Base-by-base conservation (phyloP, 495 filamentous ascomycete species). In the Penicillium tannophilum region DNA sequence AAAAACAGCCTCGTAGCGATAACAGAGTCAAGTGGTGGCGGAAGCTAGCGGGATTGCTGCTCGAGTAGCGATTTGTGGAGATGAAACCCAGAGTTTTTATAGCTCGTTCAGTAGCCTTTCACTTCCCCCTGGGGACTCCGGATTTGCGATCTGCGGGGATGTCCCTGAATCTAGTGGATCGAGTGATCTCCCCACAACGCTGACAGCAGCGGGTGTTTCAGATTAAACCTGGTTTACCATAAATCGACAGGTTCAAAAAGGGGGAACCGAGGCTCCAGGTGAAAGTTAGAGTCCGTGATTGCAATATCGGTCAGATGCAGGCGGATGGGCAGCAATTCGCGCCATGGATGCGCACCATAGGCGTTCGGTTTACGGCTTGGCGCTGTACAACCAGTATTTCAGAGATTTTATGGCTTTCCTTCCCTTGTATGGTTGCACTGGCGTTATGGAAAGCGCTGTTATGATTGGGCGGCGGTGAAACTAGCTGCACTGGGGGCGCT, bases 101-200 rank as follows among this genome's bases (percentile, higher is more conserved):
- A 36, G 2, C 33, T 36, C 8, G 33, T 36, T 36, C 9, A 36
- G 9, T 12, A 36, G 12, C 33, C 10, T 14, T 36, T 36, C 10
- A 10, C 12, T 36, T 36, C 8, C 33, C 33, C 24, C 20, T 48
- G 45, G 20, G 19, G 45, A 12, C 45, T 48, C 45, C 45, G 45
- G 45, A 48, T 48, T 48, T 28, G n/a, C 19, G 24, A 48, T 48
- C 9, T 30, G 45, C 45, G 45, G 45, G 45, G 45, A 48, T 24
- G 45, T 30, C 16, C 20, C 45, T 48, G 45, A 30, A 30, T 48
- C 23, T 8, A 12, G 45, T 48, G 20, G 45, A 48, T 48, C 45
- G 45, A 48, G 3, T 24, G 45, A 28, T 48, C 23, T 11, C 20
- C 45, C 16, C 6, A 24, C 45, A 48, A 20, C 9, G 11, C 45